Evolutionary conservation across 2,329 filamentous ascomycete genomes (phyloP), one percentile per base, ranked within the genome.

Genomic region (Lasiodiplodia gonubiensis): DNA sequence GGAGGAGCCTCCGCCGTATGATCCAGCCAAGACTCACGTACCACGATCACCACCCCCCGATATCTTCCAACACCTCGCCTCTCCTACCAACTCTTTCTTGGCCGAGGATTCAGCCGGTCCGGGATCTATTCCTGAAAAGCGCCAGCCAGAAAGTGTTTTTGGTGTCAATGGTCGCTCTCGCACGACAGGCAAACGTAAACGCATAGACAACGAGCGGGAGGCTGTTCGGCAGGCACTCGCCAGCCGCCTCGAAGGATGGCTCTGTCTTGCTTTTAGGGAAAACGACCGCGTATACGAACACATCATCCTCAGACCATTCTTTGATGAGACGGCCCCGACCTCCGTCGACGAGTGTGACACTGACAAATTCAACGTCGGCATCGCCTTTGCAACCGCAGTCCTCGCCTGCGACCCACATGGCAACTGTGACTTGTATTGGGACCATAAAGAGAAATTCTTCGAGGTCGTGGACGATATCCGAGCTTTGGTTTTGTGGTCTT

Each of bases 251-350:
- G 11, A 64, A 33, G 6, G 30, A 6, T 64, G 61, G 61, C n/a
- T 64, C 10, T 18, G 21, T 21, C 49, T 64, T 7, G 61, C 61
- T 11, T 33, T 64, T 14, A 42, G 39, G 18, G 42, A 54, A 30
- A 64, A 64, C 21, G 46, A 27, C 33, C 61, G 48, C 12, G 49
- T 64, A 4, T 64, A 64, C 35, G 30, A 54, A 8, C 61, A 53
- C 35, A 16, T 21, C 48, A 37, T 51, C 25, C 48, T 64, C 16
- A n/a, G 46, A n/a, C 61, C 33, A 3, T 54, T 64, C 33, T 64
- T 64, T 21, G 55, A 54, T 10, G 35, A 51, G 16, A 66, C 53
- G 3, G n/a, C 42, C 10, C 64, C 46, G n/a, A 18, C 27, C 30
- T 64, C 48, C 21, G 48, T 64, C 2, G 60, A 37, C 30, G 33